Evolutionary conservation across 2,329 filamentous ascomycete species (phyloP).

Genomic region (Talaromyces sp.): DNA sequence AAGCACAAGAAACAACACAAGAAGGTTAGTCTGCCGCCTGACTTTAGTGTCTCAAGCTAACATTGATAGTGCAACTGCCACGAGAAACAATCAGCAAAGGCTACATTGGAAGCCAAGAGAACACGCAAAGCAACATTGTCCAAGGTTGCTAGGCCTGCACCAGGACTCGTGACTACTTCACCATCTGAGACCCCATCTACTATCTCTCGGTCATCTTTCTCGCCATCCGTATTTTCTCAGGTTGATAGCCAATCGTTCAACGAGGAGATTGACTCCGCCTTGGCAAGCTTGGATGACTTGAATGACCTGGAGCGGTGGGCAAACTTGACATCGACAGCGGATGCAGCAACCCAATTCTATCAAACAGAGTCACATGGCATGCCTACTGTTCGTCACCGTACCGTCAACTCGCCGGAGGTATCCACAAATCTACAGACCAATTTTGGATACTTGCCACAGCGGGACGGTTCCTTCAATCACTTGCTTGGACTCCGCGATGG

Average conservation of each 20-base stretch:
- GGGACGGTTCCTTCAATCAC: neutral
- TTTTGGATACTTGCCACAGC: neutral
- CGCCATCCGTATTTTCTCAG: neutral
- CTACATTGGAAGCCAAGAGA: neutral
- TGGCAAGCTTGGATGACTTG: conserved; percentile 1
- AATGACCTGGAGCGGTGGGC: neutral
- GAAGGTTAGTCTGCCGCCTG: conserved; percentile 28
- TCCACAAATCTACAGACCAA: neutral
- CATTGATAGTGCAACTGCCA: conserved; percentile 38
- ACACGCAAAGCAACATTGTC: neutral
- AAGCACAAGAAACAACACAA: conserved; percentile 45
- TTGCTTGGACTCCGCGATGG: neutral
- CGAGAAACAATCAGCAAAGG: conserved; percentile 25
- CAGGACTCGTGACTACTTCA: neutral
- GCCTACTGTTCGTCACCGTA: neutral
- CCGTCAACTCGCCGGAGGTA: neutral
- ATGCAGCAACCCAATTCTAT: neutral
- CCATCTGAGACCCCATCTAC: neutral
- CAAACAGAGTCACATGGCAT: neutral
- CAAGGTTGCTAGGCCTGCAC: neutral
- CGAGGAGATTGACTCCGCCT: conserved; percentile 5
- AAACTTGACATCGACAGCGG: neutral
- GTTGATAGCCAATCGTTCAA: neutral
- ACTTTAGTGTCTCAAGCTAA: conserved; percentile 18
- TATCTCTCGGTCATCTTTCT: conserved; percentile 3